Conservation (phyloP, 2,329 filamentous ascomycete genomes). For the Calonectria pseudoturangicola region DNA sequence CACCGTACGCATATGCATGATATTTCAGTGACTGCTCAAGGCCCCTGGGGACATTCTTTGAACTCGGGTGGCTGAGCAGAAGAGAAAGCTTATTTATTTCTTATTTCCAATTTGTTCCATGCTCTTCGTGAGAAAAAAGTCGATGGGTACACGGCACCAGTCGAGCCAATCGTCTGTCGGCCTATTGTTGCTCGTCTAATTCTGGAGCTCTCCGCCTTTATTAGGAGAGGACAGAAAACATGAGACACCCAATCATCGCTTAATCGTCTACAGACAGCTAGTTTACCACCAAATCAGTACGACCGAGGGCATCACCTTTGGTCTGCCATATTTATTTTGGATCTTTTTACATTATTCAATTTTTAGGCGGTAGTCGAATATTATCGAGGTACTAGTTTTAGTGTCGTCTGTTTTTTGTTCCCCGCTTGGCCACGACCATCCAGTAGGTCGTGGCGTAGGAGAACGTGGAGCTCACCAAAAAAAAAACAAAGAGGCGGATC, state of each 20-base stretch:
- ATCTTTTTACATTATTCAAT: too few species aligned
- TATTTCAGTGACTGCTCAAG: not conserved
- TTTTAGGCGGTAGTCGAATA: not conserved
- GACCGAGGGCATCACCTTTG: too few species aligned
- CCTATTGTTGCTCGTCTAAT: conserved; percentile 6
- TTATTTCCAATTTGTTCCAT: conserved; percentile 7
- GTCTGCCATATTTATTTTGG: too few species aligned
- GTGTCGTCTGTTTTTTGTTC: not conserved
- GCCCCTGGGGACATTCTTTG: not conserved
- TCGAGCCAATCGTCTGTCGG: conserved; percentile 10
- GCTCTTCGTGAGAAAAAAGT: not conserved
- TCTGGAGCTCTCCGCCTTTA: conserved; percentile 7
- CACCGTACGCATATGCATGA: not conserved
- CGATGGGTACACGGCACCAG: conserved; percentile 5
- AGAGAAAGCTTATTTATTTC: conserved; percentile 11
- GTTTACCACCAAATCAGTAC: too few species aligned
- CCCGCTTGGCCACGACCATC: not conserved
- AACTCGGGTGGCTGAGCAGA: not conserved
- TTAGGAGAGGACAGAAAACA: not conserved
- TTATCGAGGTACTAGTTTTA: not conserved
- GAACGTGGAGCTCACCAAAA: conserved; percentile 24
- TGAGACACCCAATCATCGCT: too few species aligned
- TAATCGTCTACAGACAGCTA: too few species aligned
- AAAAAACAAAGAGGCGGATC: conserved; percentile 8
- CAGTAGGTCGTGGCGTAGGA: conserved; percentile 10